These are phyloP conservation scores for Halenospora varia DNA, from an alignment of 495 filamentous ascomycete species.

Conservation along the genomic window DNA sequence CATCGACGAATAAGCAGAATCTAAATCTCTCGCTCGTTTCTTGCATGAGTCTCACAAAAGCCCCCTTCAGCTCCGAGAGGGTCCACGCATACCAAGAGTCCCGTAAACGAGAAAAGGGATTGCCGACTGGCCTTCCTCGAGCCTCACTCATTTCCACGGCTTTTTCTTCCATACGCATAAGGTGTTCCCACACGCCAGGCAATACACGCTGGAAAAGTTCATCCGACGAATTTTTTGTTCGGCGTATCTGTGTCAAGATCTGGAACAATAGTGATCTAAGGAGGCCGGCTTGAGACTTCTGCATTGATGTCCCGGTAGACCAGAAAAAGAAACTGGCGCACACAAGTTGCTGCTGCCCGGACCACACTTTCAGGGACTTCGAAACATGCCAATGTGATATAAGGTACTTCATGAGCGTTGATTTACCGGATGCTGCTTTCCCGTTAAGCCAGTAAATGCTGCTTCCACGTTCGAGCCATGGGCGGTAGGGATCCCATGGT, in stretches of 20 bases:
- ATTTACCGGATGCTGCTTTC: constrained; percentile 37
- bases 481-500: constrained; percentile 11
- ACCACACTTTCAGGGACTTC: constrained; percentile 20
- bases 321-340: constrained; percentile 39
- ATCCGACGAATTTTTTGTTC: too few relatives aligned
- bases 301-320: constrained; percentile 34
- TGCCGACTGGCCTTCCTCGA: neutral
- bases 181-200: neutral
- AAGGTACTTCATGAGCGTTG: constrained; percentile 37
- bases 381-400: constrained; percentile 15
- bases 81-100: neutral
- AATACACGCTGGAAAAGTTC: neutral
- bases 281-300: constrained; percentile 40
- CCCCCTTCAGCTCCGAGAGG: neutral
- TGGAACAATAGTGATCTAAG: constrained; percentile 35
- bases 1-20: constrained; percentile 31
- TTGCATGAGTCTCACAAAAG: neutral
- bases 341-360: neutral
- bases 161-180: neutral
- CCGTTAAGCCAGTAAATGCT: constrained; percentile 34
- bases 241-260: constrained; percentile 25
- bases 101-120: neutral
- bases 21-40: constrained; percentile 4
- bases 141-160: neutral
- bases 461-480: constrained; percentile 18